phyloP scores from a whole-genome alignment of 352 stramenopile species.

The Phytophthora palmivora region DNA sequence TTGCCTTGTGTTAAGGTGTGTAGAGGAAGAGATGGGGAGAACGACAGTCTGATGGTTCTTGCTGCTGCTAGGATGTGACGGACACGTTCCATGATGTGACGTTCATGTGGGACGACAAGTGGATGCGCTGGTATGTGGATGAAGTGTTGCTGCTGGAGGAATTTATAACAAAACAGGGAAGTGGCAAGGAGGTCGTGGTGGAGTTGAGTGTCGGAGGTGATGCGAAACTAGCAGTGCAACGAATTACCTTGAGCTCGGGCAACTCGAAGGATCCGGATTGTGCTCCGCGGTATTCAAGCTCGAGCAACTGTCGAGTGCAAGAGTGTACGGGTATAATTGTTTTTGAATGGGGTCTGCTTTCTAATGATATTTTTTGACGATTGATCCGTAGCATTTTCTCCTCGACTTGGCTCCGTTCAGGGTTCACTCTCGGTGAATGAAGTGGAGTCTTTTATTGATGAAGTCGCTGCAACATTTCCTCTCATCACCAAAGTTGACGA shows the following conservation, averaged over 20 bases:
- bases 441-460: constrained; percentile 64
- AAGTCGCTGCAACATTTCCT: constrained; percentile 46
- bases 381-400: constrained; percentile 42
- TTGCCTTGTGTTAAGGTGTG: constrained; percentile 50
- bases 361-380: constrained; percentile 2
- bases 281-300: constrained; percentile 37
- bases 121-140: constrained; percentile 70
- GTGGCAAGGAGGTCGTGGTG: constrained; percentile 11
- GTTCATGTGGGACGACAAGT: constrained; percentile 57
- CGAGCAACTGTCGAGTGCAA: constrained; percentile 53
- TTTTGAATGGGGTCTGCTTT: neutral
- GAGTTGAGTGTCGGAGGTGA: constrained; percentile 34
- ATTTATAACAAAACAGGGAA: constrained; percentile 25
- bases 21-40: neutral
- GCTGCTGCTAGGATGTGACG: constrained; percentile 32
- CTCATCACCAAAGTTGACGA: constrained; percentile 58
- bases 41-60: neutral
- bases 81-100: constrained; percentile 40
- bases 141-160: constrained; percentile 58
- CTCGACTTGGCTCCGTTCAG: constrained; percentile 64
- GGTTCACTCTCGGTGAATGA: constrained; percentile 72
- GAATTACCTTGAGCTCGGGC: constrained; percentile 32
- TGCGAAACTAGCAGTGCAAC: constrained; percentile 27
- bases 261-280: constrained; percentile 44
- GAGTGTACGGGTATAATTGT: constrained; percentile 37